Evolutionary conservation across 176 grass and related monocot species (phyloP).

Genomic region (Stipa capillata): DNA sequence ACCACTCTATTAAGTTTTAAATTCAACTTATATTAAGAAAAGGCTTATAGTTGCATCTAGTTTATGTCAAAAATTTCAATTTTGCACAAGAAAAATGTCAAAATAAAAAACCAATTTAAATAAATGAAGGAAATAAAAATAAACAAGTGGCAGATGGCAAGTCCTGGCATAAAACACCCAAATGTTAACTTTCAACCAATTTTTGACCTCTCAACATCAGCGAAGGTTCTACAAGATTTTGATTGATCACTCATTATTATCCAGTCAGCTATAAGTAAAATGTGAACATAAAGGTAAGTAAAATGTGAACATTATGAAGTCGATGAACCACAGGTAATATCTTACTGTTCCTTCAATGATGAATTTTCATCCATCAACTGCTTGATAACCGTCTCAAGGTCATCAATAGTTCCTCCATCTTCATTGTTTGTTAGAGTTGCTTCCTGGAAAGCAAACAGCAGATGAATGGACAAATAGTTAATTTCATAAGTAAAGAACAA

Average conservation of each 20-base stretch:
- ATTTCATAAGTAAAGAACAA: not conserved
- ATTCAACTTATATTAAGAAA: not conserved
- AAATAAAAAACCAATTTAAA: not conserved
- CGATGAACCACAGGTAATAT: conserved; percentile 4
- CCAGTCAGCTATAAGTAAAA: not conserved
- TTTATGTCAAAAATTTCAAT: not conserved
- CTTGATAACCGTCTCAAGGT: conserved; percentile 33
- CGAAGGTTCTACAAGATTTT: not conserved
- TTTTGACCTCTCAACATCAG: not conserved
- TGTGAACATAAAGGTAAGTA: not conserved
- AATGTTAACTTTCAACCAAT: not conserved
- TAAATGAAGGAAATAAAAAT: not conserved
- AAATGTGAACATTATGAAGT: not conserved
- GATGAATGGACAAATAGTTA: not conserved
- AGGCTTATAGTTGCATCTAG: not conserved
- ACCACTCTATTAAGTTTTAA: not conserved
- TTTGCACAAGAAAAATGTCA: not conserved
- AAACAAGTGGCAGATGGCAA: not conserved
- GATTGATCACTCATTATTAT: not conserved
- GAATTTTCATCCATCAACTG: conserved; percentile 65
- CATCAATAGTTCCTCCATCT: conserved; percentile 17
- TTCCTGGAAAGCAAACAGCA: conserved; percentile 28
- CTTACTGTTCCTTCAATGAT: conserved; percentile 56
- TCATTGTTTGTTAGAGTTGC: conserved; percentile 11
- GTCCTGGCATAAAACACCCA: not conserved